Evolutionary conservation across 805 yeast genomes (phyloP), one percentile per base, ranked within the genome.

Genomic region (Metschnikowia bowlesiae): DNA sequence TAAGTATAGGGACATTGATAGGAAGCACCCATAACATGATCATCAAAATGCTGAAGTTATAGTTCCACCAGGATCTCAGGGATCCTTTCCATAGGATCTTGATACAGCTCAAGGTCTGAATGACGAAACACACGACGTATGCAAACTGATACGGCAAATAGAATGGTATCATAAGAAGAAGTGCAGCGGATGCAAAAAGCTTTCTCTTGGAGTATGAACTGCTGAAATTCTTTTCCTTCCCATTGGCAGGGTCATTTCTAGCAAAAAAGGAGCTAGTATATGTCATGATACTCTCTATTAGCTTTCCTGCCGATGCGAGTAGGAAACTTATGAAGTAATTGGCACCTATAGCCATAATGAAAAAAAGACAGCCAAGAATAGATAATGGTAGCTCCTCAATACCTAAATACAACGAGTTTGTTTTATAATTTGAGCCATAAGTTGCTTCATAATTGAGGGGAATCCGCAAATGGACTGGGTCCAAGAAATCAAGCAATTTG

Each of bases 121-220:
- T 76, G 9, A 81, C 29, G 43, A 81, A 71, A 41, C 85, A 76
- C 7, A 87, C 75, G 7, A 82, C 69, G 59, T 78, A 88, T 1
- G 88, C 91, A 62, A 89, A 77, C 62, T 90, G 96, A 61, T 84
- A 90, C 0, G 97, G 97, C 11, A 88, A 68, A 61, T 84, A 86
- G 26, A 84, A 67, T 31, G 83, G 70, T 3, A 86, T 84, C 42
- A 62, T 38, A 18, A 75, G 63, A 0, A 72, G 53, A 2, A 81
- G 52, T 10, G 84, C 56, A 0, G 73, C 39, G 0, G 69, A 50
- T 4, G 73, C 65, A 1, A 75, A 68, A n/a, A 74, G 43, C 40
- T 52, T 52, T 18, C 38, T 47, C 37, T 37, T 46, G 31, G 46
- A 36, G 38, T 45, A 13, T 26, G 8, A 6, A 8, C 33, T 49